Base-by-base conservation (phyloP, 1,284 basidiomycete genomes). In the Ceratobasidium sp. region DNA sequence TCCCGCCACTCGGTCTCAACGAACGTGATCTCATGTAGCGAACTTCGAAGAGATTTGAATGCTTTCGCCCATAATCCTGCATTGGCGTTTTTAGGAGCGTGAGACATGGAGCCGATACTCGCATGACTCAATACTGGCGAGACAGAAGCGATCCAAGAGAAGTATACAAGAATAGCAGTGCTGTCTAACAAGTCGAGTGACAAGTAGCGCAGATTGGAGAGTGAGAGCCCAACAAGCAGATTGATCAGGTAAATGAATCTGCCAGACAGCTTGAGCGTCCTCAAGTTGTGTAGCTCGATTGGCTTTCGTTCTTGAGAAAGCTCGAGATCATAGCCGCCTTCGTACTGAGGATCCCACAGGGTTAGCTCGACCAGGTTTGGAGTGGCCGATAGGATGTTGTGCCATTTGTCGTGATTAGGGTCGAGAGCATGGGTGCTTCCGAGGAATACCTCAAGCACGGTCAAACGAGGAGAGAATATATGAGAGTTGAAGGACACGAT, bases 1-100 rank as follows among this genome's bases (percentile, higher is more conserved):
- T 59, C 56, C 1, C 31, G 56, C 56, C 56, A 59, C 56, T 59
- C 56, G 17, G 41, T 36, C 15, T 59, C 56, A 59, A n/a, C 56
- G 1, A 59, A 27, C 6, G 17, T 33, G 14, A 59, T 3, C 2
- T 17, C 33, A 33, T 19, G 4, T 7, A 59, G 29, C 3, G 33
- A 59, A 2, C 9, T n/a, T 41, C 36, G 36, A 6, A 59, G 14
- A 33, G 56, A 33, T 2, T n/a, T 27, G 22, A 59, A 59, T 4
- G 56, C 56, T 33, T 41, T 31, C 9, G 3, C 31, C 56, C 56
- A 59, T 8, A 8, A 36, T 9, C 7, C 29, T 8, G 31, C 15
- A 6, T n/a, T n/a, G 56, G 56, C n/a, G 22, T n/a, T 8, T 2
- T 11, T 19, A 1, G 31, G 15, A 31, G 19, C 41, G 29, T 36